Evolutionary conservation across 2,329 filamentous ascomycete genomes (phyloP).

Genomic region (Penicillium sp.): DNA sequence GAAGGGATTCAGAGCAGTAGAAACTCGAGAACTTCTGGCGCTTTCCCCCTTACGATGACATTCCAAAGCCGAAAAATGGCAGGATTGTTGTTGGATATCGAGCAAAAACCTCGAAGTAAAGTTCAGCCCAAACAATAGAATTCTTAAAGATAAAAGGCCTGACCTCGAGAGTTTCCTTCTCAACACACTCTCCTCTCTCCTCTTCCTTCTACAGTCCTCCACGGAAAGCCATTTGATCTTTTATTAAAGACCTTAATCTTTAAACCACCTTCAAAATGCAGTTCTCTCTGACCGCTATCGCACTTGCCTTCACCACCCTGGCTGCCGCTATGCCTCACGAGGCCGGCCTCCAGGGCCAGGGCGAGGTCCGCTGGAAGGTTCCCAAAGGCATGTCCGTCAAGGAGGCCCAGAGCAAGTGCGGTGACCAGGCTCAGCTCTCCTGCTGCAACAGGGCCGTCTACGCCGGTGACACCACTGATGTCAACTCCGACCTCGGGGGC

Average conservation of each 20-base stretch:
- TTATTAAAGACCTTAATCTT: conserved; percentile 18
- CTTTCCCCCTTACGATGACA: conserved; percentile 19
- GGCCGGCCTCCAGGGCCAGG: neutral
- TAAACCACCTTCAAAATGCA: conserved; percentile 37
- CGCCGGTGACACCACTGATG: conserved; percentile 32
- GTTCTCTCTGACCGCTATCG: conserved; percentile 32
- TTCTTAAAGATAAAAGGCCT: conserved; percentile 22
- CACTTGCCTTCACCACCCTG: conserved; percentile 33
- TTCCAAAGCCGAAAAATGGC: conserved; percentile 16
- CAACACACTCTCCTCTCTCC: conserved; percentile 9
- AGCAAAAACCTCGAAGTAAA: neutral
- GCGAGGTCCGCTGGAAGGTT: conserved; percentile 16
- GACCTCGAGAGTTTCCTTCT: neutral
- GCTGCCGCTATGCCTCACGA: conserved; percentile 28
- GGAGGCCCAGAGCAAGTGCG: conserved; percentile 38
- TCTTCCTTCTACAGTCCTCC: conserved; percentile 10
- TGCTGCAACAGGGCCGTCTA: conserved; percentile 41
- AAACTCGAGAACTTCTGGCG: neutral
- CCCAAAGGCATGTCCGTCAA: conserved; percentile 30
- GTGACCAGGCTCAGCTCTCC: conserved; percentile 37
- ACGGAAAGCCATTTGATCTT: conserved; percentile 5
- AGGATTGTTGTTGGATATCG: conserved; percentile 13
- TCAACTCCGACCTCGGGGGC: conserved; percentile 28
- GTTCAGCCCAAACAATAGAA: conserved; percentile 5
- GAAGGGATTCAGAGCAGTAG: conserved; percentile 1